Percentiles rank a stretch among this genome's conserved stretches.
phyloP scores from a whole-genome alignment of 2,329 filamentous ascomycete species.

The Ophiocordyceps camponoti-floridani region DNA sequence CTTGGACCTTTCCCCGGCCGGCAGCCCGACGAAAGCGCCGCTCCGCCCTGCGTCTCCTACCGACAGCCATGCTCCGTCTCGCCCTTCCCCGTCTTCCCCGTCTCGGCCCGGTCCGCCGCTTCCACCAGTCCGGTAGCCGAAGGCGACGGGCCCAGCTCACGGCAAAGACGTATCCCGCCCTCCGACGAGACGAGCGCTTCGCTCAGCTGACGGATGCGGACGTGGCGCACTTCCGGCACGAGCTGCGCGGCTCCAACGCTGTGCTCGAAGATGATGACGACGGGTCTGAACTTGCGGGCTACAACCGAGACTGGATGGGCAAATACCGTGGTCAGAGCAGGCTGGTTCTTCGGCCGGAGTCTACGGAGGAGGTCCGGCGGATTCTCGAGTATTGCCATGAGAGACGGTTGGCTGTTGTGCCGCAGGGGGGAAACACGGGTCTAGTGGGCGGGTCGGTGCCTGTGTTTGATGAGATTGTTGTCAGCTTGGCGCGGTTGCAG shows the following conservation, averaged over 20 bases:
- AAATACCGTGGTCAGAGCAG: constrained; percentile 88
- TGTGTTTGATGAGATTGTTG: constrained; percentile 94
- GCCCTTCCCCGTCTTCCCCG: background rate
- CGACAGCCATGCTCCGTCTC: background rate
- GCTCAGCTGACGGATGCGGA: constrained; percentile 57
- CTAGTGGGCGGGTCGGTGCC: constrained; percentile 90
- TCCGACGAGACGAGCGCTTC: constrained; percentile 67
- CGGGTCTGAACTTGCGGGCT: constrained; percentile 69
- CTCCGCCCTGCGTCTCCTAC: too few species aligned
- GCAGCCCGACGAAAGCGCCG: too few species aligned
- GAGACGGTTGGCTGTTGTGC: constrained; percentile 78
- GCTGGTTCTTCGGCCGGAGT: constrained; percentile 71
- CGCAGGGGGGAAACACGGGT: constrained; percentile 93
- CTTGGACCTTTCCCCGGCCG: too few species aligned
- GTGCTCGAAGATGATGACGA: constrained; percentile 52
- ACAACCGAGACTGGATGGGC: constrained; percentile 97
- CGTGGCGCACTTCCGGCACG: constrained; percentile 61
- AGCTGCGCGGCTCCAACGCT: constrained; percentile 56
- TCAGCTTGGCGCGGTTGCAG: constrained; percentile 85
- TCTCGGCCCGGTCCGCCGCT: constrained; percentile 9
- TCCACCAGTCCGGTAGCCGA: constrained; percentile 8
- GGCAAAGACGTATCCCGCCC: constrained; percentile 65
- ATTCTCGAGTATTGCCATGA: constrained; percentile 93
- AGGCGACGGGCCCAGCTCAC: constrained; percentile 44
- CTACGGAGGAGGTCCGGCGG: constrained; percentile 75